phyloP scores from a whole-genome alignment of 1,284 basidiomycete species.

The Pisolithus thermaeus region DNA sequence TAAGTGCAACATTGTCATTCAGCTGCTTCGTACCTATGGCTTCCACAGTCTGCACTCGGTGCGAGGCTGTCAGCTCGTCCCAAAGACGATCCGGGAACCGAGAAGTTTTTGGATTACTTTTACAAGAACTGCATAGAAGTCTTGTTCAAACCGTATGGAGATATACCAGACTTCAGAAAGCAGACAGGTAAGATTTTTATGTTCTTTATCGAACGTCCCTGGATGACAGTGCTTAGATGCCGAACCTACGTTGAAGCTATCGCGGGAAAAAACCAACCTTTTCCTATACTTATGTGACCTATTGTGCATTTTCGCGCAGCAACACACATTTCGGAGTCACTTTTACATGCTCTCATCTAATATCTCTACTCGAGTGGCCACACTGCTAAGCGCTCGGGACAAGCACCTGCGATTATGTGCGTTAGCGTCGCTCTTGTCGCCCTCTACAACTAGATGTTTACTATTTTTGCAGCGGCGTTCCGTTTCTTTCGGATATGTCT shows the following conservation, averaged over 20 bases:
- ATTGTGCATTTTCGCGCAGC: slow-evolving; percentile 80
- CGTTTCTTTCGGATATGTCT: slow-evolving; percentile 89
- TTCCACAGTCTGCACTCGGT: slow-evolving; percentile 21
- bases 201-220: background rate
- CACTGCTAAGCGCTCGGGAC: slow-evolving; percentile 78
- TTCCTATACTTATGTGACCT: slow-evolving; percentile 86
- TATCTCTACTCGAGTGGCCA: slow-evolving; percentile 67
- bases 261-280: slow-evolving; percentile 71
- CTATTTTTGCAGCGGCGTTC: slow-evolving; percentile 60
- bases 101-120: slow-evolving; percentile 89
- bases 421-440: slow-evolving; percentile 22
- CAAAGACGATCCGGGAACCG: slow-evolving; percentile 81
- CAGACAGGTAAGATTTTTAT: slow-evolving; percentile 43
- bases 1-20: slow-evolving; percentile 15
- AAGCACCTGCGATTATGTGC: slow-evolving; percentile 88
- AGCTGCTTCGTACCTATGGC: slow-evolving; percentile 4
- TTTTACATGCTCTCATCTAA: slow-evolving; percentile 84
- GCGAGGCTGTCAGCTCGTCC: slow-evolving; percentile 47
- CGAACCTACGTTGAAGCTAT: slow-evolving; percentile 52
- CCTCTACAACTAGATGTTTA: background rate
- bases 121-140: slow-evolving; percentile 75
- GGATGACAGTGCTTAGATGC: slow-evolving; percentile 1
- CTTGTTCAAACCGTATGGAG: slow-evolving; percentile 75
- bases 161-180: slow-evolving; percentile 72
- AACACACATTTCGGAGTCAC: slow-evolving; percentile 88